Evolutionary conservation across 345 rosid species (phyloP).

Genomic region (Syzygium grande): DNA sequence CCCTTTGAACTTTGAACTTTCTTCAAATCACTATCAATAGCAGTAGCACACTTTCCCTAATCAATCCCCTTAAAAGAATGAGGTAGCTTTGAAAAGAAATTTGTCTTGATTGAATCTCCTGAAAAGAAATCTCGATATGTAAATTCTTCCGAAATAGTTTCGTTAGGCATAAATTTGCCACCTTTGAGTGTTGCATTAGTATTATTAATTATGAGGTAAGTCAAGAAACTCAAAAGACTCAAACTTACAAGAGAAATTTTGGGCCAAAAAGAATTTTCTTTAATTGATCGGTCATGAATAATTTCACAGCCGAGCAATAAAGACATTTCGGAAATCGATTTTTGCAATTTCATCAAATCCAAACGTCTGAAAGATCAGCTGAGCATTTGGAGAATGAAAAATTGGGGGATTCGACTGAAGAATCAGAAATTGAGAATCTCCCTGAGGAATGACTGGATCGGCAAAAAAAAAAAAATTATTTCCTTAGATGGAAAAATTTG

Average conservation of each 20-base stretch:
- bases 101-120: neutral
- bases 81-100: neutral
- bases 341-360: too few species aligned
- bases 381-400: too few species aligned
- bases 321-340: too few species aligned
- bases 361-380: too few species aligned
- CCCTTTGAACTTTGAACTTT: neutral
- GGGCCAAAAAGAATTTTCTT: too few species aligned
- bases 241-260: neutral
- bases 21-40: neutral
- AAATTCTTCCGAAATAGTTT: neutral
- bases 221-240: neutral
- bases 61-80: neutral
- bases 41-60: neutral
- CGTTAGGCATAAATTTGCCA: neutral
- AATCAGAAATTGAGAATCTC: too few species aligned
- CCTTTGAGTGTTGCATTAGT: neutral
- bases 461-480: too few species aligned
- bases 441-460: too few species aligned
- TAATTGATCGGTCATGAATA: too few species aligned
- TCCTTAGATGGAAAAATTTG: too few species aligned
- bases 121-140: neutral
- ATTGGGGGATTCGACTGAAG: too few species aligned
- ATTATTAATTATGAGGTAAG: neutral
- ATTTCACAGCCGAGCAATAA: too few species aligned